These are phyloP conservation scores for Didymella pinodella DNA, from an alignment of 2,329 filamentous ascomycete genomes.

Conservation along the genomic window DNA sequence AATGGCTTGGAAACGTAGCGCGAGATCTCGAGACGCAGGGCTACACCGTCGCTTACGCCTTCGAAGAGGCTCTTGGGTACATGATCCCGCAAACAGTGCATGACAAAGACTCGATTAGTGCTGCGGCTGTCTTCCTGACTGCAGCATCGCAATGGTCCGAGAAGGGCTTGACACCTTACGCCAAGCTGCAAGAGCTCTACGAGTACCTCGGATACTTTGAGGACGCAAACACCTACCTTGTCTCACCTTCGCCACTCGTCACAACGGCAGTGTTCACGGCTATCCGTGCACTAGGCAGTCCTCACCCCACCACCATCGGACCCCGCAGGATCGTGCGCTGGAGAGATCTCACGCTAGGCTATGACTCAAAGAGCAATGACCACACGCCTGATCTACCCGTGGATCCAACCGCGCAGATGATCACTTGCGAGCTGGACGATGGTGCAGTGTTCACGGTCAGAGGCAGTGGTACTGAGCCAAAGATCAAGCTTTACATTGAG, in stretches of 20 bases:
- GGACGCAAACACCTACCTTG: constrained; percentile 70
- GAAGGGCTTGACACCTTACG: constrained; percentile 64
- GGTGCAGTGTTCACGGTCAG: constrained; percentile 66
- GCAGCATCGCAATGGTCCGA: constrained; percentile 61
- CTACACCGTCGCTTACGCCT: constrained; percentile 64
- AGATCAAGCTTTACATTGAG: constrained; percentile 69
- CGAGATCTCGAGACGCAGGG: constrained; percentile 58
- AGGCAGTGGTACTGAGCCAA: constrained; percentile 71
- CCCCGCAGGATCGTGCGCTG: constrained; percentile 63
- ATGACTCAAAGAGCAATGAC: constrained; percentile 63
- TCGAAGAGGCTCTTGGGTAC: constrained; percentile 72
- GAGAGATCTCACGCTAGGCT: constrained; percentile 69
- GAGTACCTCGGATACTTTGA: constrained; percentile 67
- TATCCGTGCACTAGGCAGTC: constrained; percentile 58
- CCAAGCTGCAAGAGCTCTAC: constrained; percentile 66
- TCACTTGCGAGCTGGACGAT: constrained; percentile 66
- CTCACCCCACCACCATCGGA: constrained; percentile 59
- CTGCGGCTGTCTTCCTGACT: constrained; percentile 66
- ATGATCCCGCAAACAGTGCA: constrained; percentile 70
- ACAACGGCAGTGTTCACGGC: constrained; percentile 64
- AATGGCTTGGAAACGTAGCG: constrained; percentile 71
- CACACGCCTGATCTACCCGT: constrained; percentile 63
- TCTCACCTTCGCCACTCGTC: constrained; percentile 62
- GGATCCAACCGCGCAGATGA: constrained; percentile 67
- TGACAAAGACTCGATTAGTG: constrained; percentile 71